phyloP scores from a whole-genome alignment of 345 rosid genomes.

The Populus alba region DNA sequence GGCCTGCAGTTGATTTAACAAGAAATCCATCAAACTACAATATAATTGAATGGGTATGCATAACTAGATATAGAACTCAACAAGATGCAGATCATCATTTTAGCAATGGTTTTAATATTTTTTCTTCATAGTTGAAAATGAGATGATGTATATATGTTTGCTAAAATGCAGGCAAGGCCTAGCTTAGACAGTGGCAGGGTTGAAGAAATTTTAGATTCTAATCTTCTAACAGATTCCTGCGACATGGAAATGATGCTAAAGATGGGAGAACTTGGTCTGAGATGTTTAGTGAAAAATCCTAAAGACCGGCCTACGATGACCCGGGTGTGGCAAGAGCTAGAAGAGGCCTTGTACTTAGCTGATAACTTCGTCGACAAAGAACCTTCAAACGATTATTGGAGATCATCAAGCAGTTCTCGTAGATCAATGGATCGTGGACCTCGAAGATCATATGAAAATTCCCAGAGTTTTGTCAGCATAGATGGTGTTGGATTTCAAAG shows the following conservation, averaged over 20 bases:
- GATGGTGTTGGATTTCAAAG: constrained; percentile 48
- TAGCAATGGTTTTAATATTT: neutral
- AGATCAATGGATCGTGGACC: neutral
- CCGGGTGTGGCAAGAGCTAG: constrained; percentile 52
- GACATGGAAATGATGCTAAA: constrained; percentile 53
- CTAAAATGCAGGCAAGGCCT: constrained; percentile 42
- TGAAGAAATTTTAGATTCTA: constrained; percentile 49
- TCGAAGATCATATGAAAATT: constrained; percentile 18
- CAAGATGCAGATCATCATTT: neutral
- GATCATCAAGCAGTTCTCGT: neutral
- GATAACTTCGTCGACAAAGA: constrained; percentile 14
- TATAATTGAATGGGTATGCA: constrained; percentile 59
- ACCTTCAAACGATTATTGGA: constrained; percentile 10
- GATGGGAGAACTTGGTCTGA: constrained; percentile 53
- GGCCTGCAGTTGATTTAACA: constrained; percentile 40
- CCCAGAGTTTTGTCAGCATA: constrained; percentile 50
- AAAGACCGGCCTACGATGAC: constrained; percentile 57
- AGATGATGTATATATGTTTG: neutral
- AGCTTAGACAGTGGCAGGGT: constrained; percentile 46
- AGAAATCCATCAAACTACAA: constrained; percentile 34
- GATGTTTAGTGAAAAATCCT: constrained; percentile 43
- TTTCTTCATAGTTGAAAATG: neutral
- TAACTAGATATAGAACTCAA: neutral
- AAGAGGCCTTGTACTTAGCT: constrained; percentile 30
- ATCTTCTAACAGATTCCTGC: constrained; percentile 47